phyloP scores from a whole-genome alignment of 805 yeast genomes.

The Yarrowia sp. region DNA sequence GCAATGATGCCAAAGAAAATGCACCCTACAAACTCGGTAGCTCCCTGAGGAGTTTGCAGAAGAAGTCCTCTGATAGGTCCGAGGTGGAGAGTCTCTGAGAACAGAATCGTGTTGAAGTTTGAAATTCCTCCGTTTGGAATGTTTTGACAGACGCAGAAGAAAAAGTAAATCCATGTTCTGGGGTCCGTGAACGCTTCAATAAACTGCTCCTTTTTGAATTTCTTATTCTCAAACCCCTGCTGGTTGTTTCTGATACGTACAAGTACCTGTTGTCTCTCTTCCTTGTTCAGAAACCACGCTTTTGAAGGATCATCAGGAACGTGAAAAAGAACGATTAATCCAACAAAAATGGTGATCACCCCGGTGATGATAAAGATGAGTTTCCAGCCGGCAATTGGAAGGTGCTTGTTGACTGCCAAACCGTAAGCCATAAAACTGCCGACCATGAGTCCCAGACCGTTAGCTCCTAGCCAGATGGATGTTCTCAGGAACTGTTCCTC shows the following conservation, averaged over 20 bases:
- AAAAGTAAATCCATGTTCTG: slow-evolving; percentile 6
- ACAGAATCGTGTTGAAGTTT: slow-evolving; percentile 9
- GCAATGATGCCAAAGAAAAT: background rate
- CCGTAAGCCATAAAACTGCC: slow-evolving; percentile 10
- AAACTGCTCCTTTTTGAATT: background rate
- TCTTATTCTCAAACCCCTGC: background rate
- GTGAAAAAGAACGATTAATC: background rate
- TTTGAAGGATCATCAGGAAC: slow-evolving; percentile 2
- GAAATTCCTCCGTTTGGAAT: slow-evolving; percentile 5
- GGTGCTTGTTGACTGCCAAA: background rate
- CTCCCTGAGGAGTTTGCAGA: background rate
- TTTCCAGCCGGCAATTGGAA: slow-evolving; percentile 1
- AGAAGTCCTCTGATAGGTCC: background rate
- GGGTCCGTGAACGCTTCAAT: background rate
- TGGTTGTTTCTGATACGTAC: background rate
- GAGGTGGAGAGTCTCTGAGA: slow-evolving; percentile 1
- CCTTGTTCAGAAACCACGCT: background rate
- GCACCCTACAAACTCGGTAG: background rate
- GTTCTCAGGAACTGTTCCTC: slow-evolving; percentile 13
- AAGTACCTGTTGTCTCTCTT: background rate
- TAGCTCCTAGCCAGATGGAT: slow-evolving; percentile 2
- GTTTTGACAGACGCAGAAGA: slow-evolving; percentile 3
- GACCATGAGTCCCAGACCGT: background rate
- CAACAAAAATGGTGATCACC: background rate
- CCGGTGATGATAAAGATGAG: slow-evolving; percentile 8